Base-by-base conservation (phyloP, 805 yeast genomes). In the Barnettozyma californica region DNA sequence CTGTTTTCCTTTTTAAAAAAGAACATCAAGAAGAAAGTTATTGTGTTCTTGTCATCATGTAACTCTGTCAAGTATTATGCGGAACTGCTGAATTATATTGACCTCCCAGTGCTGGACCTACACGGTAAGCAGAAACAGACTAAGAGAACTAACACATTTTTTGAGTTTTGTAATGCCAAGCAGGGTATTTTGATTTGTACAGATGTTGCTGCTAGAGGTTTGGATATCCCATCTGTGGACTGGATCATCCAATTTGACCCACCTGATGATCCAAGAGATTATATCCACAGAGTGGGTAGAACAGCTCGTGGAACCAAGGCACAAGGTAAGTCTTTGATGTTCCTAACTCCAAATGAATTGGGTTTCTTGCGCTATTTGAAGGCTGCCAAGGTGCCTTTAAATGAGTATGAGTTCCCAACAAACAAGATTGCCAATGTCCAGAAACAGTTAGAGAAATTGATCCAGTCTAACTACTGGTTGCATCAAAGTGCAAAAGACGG, bases 231-330 rank as follows among this genome's bases (percentile, higher is more conserved):
- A 46, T 84, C 95, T 26, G 99, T 94, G 47, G 99, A 95, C 73
- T 94, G 99, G 99, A 94, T 94, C 63, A 86, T 94, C 56, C 99
- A 94, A 74, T 94, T 89, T 64, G 99, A 94, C 68, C 99, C 99
- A 48, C 99, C 99, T 67, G 99, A 94, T 84, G 99, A 94, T 71
- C 99, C 99, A 69, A 83, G 98, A 72, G 98, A 94, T 70, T 94
- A 94, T 68, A 94, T 94, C 58, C 99, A 94, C 73, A 83, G 99
- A 69, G 99, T 94, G 34, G 99, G 99, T 57, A 84, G 99, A 76
- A 94, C 99, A 25, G 99, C 99, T 34, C 84, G 99, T 75, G 96
- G 95, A 55, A 80, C 85, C 11, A 64, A 78, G 43, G 98, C 96
- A 49, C 84, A 83, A 64, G 99, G 99, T 61, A 87, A 84, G 69